Percentiles rank a stretch among this genome's conserved stretches.
Evolutionary conservation across 495 filamentous ascomycete species (phyloP).

Genomic region (Chaetomium fimeti): DNA sequence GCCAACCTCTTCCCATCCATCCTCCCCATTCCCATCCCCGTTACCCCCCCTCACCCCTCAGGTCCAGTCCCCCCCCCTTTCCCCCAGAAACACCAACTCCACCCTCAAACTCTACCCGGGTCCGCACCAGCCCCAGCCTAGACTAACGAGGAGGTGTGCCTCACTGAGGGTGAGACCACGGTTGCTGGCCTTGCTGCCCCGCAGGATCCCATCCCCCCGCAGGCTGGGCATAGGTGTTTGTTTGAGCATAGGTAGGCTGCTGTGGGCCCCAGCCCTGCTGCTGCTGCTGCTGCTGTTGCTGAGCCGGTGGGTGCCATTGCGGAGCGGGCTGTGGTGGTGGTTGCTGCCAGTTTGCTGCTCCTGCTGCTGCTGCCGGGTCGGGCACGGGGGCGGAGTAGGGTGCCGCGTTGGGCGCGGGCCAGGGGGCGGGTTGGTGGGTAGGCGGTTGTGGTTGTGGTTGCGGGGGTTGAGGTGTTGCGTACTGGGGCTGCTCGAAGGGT

Average conservation of each 20-base stretch:
- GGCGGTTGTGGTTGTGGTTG: background rate
- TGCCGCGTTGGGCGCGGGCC: background rate
- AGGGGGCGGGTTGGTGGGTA: background rate
- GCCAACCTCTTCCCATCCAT: too few relatives aligned
- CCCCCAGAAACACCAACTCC: too few relatives aligned
- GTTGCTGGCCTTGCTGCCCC: background rate
- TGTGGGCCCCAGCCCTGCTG: background rate
- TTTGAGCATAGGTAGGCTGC: background rate
- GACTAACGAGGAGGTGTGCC: too few relatives aligned
- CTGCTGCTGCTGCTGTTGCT: background rate
- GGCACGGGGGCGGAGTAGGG: background rate
- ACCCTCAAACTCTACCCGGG: too few relatives aligned
- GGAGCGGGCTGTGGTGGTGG: background rate
- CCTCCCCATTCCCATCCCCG: too few relatives aligned
- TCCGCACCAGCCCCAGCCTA: too few relatives aligned
- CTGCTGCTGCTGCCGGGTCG: background rate
- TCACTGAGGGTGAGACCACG: too few relatives aligned
- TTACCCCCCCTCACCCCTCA: too few relatives aligned
- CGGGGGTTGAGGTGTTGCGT: background rate
- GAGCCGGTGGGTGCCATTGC: background rate
- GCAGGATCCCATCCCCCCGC: background rate
- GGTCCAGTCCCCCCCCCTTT: too few relatives aligned
- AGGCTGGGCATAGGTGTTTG: background rate
- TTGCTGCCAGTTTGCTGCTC: slow-evolving; percentile 4
- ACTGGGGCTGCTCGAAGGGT: background rate